Base-by-base conservation (phyloP, 352 stramenopile species). In the Blastocystis sp. region DNA sequence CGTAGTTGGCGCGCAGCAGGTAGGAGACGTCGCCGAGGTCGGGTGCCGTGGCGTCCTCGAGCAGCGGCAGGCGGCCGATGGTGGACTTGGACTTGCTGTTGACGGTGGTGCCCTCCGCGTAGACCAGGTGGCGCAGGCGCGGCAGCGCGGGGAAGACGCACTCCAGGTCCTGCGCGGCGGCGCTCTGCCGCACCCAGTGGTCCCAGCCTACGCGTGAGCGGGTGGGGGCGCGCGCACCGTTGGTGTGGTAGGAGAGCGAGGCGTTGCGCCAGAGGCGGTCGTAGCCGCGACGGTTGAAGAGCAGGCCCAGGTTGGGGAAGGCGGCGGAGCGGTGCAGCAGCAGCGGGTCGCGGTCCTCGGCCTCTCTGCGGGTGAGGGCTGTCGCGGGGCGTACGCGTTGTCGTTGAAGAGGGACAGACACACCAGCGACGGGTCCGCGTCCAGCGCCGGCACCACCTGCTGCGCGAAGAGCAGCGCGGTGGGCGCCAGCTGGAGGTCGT, bases 321-420 rank as follows among this genome's bases (percentile, higher is more conserved):
- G 59, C 38, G 19, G 69, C 40, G 7, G 24, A 24, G 48, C 69
- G 69, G 34, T 61, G 69, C 21, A 79, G 28, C 4, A 79, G 19
- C 10, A 28, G 14, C 11, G 11, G n/a, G 54, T 79, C 69, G 42
- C n/a, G 48, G 19, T 28, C 3, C 40, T 79, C 69, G 19, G 69
- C 69, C 7, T 43, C 19, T 62, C 69, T 79, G 24, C n/a, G 10
- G 11, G 69, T 59, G 1, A 79, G 28, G 4, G 40, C 59, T 79
- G 17, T 61, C 28, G 2, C 4, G 38, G 54, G 21, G 14, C 19
- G 10, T 45, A 79, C 69, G 69, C 69, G 48, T 79, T 79, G n/a
- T 79, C 69, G 40, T 79, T 79, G 38, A 79, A 79, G 3, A 79
- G 38, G 9, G 69, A 79, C 24, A 79, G 9, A 38, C 69, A 79